These are phyloP conservation scores for Trypanosoma platydactyli DNA, from an alignment of 208 protist genomes.

Conservation along the genomic window DNA sequence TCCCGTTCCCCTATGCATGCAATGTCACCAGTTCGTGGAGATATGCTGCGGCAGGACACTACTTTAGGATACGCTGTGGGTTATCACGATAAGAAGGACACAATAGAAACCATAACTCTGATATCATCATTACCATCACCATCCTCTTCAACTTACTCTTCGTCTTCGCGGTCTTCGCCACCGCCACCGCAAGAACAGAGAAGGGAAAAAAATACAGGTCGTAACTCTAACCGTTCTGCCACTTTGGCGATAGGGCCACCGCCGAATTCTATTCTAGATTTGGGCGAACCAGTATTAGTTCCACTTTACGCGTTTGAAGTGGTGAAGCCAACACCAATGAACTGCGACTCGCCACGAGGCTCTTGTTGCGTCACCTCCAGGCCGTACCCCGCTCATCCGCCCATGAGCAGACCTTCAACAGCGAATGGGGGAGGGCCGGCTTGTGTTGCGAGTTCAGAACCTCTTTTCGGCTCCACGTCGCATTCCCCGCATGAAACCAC, in stretches of 20 bases:
- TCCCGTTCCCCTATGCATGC: too few relatives aligned
- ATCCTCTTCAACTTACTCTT: background rate
- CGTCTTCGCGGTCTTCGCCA: background rate
- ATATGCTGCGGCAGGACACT: too few relatives aligned
- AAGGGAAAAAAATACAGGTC: background rate
- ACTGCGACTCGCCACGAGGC: background rate
- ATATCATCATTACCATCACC: background rate
- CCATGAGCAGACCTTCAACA: background rate
- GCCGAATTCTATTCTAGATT: constrained; percentile 10
- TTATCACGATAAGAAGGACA: too few relatives aligned
- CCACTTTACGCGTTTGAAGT: constrained; percentile 27
- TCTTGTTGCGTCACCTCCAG: background rate
- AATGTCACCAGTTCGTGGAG: too few relatives aligned
- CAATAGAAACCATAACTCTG: background rate
- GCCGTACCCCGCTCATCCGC: background rate
- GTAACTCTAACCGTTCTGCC: background rate
- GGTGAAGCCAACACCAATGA: background rate
- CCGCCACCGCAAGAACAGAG: background rate
- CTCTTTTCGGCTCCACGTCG: background rate
- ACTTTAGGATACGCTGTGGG: too few relatives aligned
- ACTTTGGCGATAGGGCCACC: background rate
- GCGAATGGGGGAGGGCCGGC: background rate
- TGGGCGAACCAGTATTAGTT: constrained; percentile 18
- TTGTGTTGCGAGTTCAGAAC: background rate
- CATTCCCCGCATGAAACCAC: too few relatives aligned